A percentile compares a stretch with the other conserved stretches of the same genome.
Evolutionary conservation across 1,284 basidiomycete genomes (phyloP).

Genomic region (Rhodotorula sp.): DNA sequence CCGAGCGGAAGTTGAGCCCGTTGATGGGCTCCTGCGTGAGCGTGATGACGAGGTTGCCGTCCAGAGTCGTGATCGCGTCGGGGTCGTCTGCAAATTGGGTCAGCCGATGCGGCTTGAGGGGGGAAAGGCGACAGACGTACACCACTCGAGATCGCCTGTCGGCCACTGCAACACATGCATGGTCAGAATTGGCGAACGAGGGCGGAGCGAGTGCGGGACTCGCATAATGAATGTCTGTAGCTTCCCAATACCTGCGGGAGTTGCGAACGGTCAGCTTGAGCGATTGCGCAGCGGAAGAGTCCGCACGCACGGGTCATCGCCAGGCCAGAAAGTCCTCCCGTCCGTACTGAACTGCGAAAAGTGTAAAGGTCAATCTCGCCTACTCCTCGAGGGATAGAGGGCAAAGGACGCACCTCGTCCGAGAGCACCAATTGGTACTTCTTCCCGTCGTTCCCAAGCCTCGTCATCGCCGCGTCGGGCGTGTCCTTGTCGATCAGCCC

Average conservation of each 20-base stretch:
- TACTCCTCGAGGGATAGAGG: background rate
- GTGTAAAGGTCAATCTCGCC: no score
- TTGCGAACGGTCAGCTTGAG: background rate
- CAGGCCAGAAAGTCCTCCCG: constrained; percentile 62
- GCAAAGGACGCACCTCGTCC: constrained; percentile 62
- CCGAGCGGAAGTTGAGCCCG: constrained; percentile 67
- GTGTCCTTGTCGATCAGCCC: constrained; percentile 53
- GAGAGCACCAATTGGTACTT: constrained; percentile 64
- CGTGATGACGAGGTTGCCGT: constrained; percentile 73
- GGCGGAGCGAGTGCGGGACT: background rate
- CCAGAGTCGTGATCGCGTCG: constrained; percentile 70
- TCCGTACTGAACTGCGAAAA: constrained; percentile 65
- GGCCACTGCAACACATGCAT: constrained; percentile 55
- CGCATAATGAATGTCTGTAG: constrained; percentile 68
- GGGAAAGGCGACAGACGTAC: no score
- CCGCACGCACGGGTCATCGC: constrained; percentile 45
- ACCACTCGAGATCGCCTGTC: constrained; percentile 36
- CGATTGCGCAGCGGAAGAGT: background rate
- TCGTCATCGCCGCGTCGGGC: constrained; percentile 39
- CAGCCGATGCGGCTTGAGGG: no score
- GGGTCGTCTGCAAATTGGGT: constrained; percentile 53
- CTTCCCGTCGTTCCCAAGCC: constrained; percentile 45
- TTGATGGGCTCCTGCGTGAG: constrained; percentile 66
- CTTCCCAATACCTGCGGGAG: constrained; percentile 64
- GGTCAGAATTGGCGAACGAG: background rate